Evolutionary conservation across 75 land plant genomes (phyloP).

Genomic region (Ceratopteris richardii): DNA sequence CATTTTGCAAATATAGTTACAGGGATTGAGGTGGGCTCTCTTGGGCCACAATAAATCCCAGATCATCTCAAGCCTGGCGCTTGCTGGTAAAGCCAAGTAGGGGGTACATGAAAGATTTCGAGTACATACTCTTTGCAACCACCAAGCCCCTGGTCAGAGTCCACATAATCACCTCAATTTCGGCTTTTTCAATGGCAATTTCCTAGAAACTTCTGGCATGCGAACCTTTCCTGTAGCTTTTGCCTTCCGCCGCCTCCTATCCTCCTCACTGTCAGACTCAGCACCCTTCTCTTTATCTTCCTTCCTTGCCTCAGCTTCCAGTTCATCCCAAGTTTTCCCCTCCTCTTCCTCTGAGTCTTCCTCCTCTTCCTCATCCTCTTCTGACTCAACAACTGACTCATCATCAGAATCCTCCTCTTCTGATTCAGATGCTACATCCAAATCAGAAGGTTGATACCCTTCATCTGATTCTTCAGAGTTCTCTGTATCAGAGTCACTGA

Average conservation of each 20-base stretch:
- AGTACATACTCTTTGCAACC: no score
- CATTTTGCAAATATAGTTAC: no score
- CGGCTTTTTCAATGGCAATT: slow-evolving; percentile 30
- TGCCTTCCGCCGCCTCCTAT: slow-evolving; percentile 19
- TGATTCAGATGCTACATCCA: no score
- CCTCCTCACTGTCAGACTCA: slow-evolving; percentile 79
- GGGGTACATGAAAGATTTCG: no score
- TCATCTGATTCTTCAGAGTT: slow-evolving; percentile 36
- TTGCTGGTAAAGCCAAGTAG: no score
- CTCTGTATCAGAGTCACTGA: slow-evolving; percentile 31
- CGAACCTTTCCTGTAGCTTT: slow-evolving; percentile 61
- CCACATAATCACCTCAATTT: slow-evolving; percentile 66
- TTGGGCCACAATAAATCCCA: no score
- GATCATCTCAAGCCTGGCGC: no score
- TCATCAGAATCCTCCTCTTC: slow-evolving; percentile 42
- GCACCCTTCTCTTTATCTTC: slow-evolving; percentile 68
- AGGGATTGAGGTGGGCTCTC: no score
- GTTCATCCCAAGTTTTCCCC: slow-evolving; percentile 73
- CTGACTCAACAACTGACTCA: slow-evolving; percentile 82
- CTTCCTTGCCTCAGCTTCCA: slow-evolving; percentile 71
- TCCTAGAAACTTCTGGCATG: slow-evolving; percentile 24
- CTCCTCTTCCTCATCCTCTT: slow-evolving; percentile 72
- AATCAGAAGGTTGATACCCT: slow-evolving; percentile 29
- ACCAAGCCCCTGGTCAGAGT: no score
- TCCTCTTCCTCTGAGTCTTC: slow-evolving; percentile 63